A percentile compares a stretch with the other conserved stretches of the same genome.
Conservation (phyloP, 2,329 filamentous ascomycete species). For the Xylaria sp. region DNA sequence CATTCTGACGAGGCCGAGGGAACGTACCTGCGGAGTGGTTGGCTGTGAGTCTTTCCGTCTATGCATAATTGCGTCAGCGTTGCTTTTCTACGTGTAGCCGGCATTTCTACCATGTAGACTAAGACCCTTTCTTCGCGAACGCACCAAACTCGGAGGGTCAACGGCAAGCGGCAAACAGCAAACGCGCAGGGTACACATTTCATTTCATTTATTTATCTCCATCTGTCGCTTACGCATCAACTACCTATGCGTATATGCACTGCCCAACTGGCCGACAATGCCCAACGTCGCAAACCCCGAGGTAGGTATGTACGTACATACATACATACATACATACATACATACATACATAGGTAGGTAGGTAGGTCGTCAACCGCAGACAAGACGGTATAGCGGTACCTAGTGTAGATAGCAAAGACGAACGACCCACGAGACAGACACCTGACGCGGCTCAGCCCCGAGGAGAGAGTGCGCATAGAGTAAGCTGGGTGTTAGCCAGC, state of each 20-base stretch:
- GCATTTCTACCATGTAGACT: too few relatives aligned
- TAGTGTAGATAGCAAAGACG: neutral
- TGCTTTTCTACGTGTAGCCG: conserved; percentile 13
- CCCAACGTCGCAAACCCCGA: conserved; percentile 15
- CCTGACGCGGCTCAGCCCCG: conserved; percentile 30
- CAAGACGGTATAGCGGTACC: neutral
- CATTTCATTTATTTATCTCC: neutral
- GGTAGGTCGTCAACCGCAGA: neutral
- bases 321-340: too few relatives aligned
- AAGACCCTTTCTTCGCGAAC: conserved; percentile 14
- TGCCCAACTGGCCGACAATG: conserved; percentile 19
- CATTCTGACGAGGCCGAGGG: neutral
- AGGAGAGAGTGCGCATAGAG: too few relatives aligned
- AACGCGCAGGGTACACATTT: neutral
- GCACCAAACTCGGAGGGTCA: conserved; percentile 6
- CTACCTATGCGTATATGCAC: too few relatives aligned
- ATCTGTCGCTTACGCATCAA: neutral
- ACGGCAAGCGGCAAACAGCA: neutral
- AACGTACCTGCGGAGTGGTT: neutral
- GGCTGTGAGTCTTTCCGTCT: conserved; percentile 1
- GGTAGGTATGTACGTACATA: neutral
- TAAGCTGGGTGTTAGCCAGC: conserved; percentile 9
- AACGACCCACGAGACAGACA: conserved; percentile 25
- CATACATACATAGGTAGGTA: too few relatives aligned
- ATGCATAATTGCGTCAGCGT: conserved; percentile 41